Percentiles rank a stretch among this genome's conserved stretches.
These are phyloP conservation scores for Excoecaria cochinchinensis DNA, from an alignment of 345 rosid genomes.

Conservation along the genomic window DNA sequence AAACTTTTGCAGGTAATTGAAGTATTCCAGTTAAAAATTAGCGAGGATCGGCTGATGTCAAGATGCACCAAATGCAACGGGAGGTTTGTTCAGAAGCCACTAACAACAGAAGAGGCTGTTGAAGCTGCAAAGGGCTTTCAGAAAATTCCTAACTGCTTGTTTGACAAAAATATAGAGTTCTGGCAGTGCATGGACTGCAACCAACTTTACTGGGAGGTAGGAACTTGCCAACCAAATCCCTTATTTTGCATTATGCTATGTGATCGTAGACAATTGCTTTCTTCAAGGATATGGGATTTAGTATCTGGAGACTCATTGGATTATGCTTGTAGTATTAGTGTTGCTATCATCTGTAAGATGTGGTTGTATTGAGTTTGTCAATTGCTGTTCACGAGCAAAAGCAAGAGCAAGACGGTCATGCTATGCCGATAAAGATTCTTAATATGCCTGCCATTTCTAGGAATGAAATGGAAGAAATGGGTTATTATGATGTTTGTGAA, in stretches of 20 bases:
- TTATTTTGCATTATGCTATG: background rate
- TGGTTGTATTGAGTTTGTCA: background rate
- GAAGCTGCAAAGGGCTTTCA: slow-evolving; percentile 96
- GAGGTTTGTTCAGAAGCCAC: slow-evolving; percentile 77
- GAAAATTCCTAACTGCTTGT: slow-evolving; percentile 79
- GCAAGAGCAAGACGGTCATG: background rate
- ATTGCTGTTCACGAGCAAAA: background rate
- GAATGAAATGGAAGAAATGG: background rate
- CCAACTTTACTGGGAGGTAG: slow-evolving; percentile 99
- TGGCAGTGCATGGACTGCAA: slow-evolving; percentile 97
- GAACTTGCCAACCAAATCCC: slow-evolving; percentile 27
- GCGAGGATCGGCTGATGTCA: slow-evolving; percentile 77
- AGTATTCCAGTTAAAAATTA: slow-evolving; percentile 63
- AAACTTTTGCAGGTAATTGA: slow-evolving; percentile 60
- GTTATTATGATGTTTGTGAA: too few relatives aligned
- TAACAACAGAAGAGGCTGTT: slow-evolving; percentile 77
- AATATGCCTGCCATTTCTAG: too few relatives aligned
- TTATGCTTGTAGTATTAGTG: background rate
- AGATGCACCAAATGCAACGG: slow-evolving; percentile 97
- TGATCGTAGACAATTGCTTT: background rate
- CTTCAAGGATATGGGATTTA: background rate
- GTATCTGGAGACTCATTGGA: background rate
- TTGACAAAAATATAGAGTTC: slow-evolving; percentile 78
- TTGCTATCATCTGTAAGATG: background rate
- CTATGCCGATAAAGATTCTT: background rate